A percentile compares a stretch with the other conserved stretches of the same genome.
These are phyloP conservation scores for Isatis lusitanica DNA, from an alignment of 441 rosid genomes.

Conservation along the genomic window DNA sequence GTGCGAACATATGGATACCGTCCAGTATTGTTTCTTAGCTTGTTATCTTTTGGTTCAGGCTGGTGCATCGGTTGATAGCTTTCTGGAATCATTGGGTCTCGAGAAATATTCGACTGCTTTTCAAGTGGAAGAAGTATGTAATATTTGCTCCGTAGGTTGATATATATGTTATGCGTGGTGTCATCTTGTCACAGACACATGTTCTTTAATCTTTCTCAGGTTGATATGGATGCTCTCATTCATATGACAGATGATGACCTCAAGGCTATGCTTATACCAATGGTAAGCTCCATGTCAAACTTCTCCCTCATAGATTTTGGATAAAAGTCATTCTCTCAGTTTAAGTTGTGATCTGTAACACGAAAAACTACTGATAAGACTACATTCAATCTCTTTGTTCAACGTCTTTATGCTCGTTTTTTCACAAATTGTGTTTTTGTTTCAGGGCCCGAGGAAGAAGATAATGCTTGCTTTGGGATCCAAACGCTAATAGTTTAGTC, in stretches of 20 bases:
- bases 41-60: constrained; percentile 53
- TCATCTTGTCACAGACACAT: background rate
- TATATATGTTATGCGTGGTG: constrained; percentile 16
- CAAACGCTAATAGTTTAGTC: constrained; percentile 44
- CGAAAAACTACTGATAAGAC: background rate
- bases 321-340: background rate
- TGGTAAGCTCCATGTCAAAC: constrained; percentile 52
- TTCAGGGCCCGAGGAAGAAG: constrained; percentile 98
- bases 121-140: constrained; percentile 92
- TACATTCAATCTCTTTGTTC: background rate
- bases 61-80: constrained; percentile 68
- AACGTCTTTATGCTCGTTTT: background rate
- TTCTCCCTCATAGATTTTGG: background rate
- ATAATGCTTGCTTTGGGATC: constrained; percentile 85
- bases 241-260: constrained; percentile 97
- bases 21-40: constrained; percentile 30
- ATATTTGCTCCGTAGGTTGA: constrained; percentile 1
- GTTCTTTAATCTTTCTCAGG: constrained; percentile 47
- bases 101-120: constrained; percentile 85
- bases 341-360: constrained; percentile 10
- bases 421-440: constrained; percentile 25
- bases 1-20: background rate
- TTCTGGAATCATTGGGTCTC: constrained; percentile 86
- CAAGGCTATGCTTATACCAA: constrained; percentile 86
- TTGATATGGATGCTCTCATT: constrained; percentile 91